Evolutionary conservation across 2,329 filamentous ascomycete species (phyloP), one percentile per base, ranked within the genome.

Genomic region (Ramularia endophylla): DNA sequence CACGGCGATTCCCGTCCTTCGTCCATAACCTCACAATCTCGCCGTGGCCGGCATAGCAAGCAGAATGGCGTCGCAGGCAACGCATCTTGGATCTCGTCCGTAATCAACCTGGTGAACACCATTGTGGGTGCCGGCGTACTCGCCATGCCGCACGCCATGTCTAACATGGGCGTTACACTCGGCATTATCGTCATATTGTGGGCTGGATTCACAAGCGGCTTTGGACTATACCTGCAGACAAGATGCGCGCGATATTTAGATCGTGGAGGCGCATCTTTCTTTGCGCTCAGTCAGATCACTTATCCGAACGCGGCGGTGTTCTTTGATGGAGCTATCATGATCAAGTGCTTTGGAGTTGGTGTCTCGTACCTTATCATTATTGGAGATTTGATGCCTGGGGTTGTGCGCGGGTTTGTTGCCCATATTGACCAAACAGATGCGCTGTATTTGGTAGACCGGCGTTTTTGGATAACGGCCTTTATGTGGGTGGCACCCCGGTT

Each of bases 301-400:
- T 98, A 97, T 58, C 92, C 92, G 1, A 95, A 95, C 62, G 88
- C 90, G 2, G 87, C 92, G 7, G 87, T 98, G 34, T 74, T 97
- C 33, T 98, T 98, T 63, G 92, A 98, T 66, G 82, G 83, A 5
- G 92, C 92, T 5, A 98, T 98, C 61, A 88, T 90, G 9, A 81
- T 98, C 60, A 98, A 98, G 64, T 98, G 92, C 66, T 98, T 98
- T 61, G 92, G 92, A 27, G 92, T 98, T 8, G 92, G 86, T 16
- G 87, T 97, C 45, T 95, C 88, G 56, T 98, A 98, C 67, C 78
- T 98, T 56, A 98, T 98, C 59, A 97, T 98, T 58, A 97, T 98
- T 54, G 92, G 92, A 37, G 92, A 98, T 63, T 71, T 98, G 48
- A 98, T 98, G 92, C 92, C 92, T 1, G 90, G 88, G 28, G 92